Base-by-base conservation (phyloP, 2,329 filamentous ascomycete species). In the Claviceps humidiphila region DNA sequence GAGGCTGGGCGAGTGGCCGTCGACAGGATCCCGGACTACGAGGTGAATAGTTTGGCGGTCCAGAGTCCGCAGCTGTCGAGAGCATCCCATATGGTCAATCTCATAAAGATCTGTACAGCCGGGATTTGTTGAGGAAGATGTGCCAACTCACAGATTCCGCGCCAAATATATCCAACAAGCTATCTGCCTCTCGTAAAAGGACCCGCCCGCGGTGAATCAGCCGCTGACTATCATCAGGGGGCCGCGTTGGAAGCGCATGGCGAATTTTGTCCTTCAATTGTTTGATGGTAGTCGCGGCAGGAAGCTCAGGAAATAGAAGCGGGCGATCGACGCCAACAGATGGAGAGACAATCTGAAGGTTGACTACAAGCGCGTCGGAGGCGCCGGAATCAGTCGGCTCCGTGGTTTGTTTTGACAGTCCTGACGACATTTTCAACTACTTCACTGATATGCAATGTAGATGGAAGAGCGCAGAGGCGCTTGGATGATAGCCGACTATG, bases 151-250 rank as follows among this genome's bases (percentile, higher is more conserved):
- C 77, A 51, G 69, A 65, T 54, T 79, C 74, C 52, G 72, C 67
- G 3, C 80, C 78, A 60, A 84, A 78, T 3, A 83, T 65, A 40
- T 79, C 73, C 24, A 72, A 60, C 66, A 84, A 68, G 16, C 74
- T 81, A 53, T 81, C 77, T 11, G 67, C 65, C 40, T 82, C 78
- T 49, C 73, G 73, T 34, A 69, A 63, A 47, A 84, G 66, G 47
- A 80, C 70, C 39, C 78, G 74, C 1, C 81, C 81, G 43, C 76
- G 71, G 59, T 83, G 74, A 40, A 84, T 84, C 54, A 84, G 65
- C 43, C 80, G 72, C 61, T 83, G 78, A 38, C 74, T 71, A 38
- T 78, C 72, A 54, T 80, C 72, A 16, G 71, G 58, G 3, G 79
- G 78, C 50, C 71, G 74, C 45, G 74, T 63, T 24, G 71, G 65